phyloP scores from a whole-genome alignment of 495 filamentous ascomycete genomes.

The Cercophora newfieldiana region DNA sequence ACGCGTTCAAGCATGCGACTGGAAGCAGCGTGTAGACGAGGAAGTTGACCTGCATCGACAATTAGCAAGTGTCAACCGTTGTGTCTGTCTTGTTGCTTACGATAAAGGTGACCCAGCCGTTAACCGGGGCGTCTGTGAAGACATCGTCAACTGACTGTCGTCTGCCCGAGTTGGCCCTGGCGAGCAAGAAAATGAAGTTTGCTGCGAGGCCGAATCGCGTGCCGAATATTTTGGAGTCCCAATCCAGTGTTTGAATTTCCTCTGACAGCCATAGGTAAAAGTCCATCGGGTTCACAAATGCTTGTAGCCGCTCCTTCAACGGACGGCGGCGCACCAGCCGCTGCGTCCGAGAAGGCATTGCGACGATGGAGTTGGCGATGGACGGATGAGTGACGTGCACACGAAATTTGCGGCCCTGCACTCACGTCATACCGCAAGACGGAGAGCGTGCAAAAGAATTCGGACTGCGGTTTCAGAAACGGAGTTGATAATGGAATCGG shows the following conservation, averaged over 20 bases:
- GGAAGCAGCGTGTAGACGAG: slow-evolving; percentile 65
- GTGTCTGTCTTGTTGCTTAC: slow-evolving; percentile 55
- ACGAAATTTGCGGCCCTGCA: background rate
- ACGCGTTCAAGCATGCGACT: slow-evolving; percentile 69
- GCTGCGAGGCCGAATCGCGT: slow-evolving; percentile 68
- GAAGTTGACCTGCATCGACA: slow-evolving; percentile 58
- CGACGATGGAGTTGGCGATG: slow-evolving; percentile 4
- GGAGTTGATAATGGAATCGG: background rate
- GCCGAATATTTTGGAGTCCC: slow-evolving; percentile 80
- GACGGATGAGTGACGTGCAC: background rate
- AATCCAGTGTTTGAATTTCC: slow-evolving; percentile 82
- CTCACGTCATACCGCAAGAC: slow-evolving; percentile 9
- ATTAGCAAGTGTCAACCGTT: background rate
- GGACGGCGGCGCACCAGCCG: slow-evolving; percentile 78
- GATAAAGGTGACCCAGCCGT: slow-evolving; percentile 71
- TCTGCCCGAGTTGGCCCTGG: slow-evolving; percentile 68
- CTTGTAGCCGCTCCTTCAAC: slow-evolving; percentile 71
- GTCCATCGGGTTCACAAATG: slow-evolving; percentile 82
- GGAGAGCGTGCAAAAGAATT: background rate
- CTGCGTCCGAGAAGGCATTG: slow-evolving; percentile 37
- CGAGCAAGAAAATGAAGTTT: slow-evolving; percentile 79
- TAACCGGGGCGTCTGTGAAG: slow-evolving; percentile 67
- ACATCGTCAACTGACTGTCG: slow-evolving; percentile 68
- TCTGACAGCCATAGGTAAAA: slow-evolving; percentile 87
- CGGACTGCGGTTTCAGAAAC: background rate